phyloP scores from a whole-genome alignment of 2,329 filamentous ascomycete species.

The Trichoderma sp. region DNA sequence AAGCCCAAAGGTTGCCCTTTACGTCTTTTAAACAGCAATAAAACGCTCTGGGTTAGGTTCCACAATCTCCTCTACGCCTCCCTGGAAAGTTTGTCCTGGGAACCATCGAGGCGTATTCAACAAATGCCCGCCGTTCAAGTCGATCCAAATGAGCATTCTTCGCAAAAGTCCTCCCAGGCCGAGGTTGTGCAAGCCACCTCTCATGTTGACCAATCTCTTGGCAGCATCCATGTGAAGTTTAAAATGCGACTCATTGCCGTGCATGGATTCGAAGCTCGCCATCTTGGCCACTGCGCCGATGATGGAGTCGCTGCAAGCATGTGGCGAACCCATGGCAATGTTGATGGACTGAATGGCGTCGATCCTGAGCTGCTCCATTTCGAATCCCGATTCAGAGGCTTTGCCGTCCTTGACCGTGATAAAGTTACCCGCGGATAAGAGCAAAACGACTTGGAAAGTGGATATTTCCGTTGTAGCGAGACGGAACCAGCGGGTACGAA shows the following conservation, averaged over 20 bases:
- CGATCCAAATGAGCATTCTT: constrained; percentile 48
- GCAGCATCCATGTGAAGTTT: constrained; percentile 48
- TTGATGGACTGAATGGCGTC: constrained; percentile 45
- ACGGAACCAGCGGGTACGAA: constrained; percentile 31
- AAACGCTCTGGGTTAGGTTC: constrained; percentile 36
- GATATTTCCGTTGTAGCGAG: constrained; percentile 26
- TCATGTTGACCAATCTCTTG: constrained; percentile 39
- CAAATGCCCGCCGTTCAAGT: constrained; percentile 40
- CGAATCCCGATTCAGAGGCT: constrained; percentile 19
- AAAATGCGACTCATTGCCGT: constrained; percentile 41
- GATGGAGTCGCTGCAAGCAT: constrained; percentile 39
- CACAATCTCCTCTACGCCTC: constrained; percentile 22
- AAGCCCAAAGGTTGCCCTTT: background rate
- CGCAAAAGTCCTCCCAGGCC: constrained; percentile 45
- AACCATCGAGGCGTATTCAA: constrained; percentile 34
- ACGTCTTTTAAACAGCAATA: constrained; percentile 22
- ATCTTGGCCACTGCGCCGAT: constrained; percentile 50
- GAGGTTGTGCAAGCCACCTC: constrained; percentile 43
- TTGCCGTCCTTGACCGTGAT: constrained; percentile 21
- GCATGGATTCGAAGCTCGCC: constrained; percentile 53
- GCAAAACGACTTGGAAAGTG: constrained; percentile 29
- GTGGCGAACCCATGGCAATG: constrained; percentile 31
- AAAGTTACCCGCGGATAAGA: constrained; percentile 31
- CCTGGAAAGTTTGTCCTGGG: constrained; percentile 28
- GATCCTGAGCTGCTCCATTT: constrained; percentile 42